Base-by-base conservation (phyloP, 495 filamentous ascomycete species). In the Penicillium coprophilum region DNA sequence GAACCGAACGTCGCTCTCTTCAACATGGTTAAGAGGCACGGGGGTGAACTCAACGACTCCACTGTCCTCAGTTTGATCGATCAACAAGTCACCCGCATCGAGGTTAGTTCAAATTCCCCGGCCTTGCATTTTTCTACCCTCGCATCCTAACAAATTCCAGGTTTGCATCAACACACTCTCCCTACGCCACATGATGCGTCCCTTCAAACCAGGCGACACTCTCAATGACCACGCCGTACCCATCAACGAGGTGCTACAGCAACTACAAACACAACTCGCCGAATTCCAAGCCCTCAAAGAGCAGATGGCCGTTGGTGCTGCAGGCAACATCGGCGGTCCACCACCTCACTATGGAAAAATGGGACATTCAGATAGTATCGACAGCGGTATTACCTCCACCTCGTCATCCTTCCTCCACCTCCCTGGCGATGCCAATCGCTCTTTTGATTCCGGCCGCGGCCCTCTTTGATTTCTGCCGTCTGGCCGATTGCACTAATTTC, bases 81-180 rank as follows among this genome's bases (percentile, higher is more conserved):
- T 66, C 92, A 97, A 66, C 90, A 96, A 75, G 87, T 97, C 54
- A 90, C 89, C 55, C 83, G 94, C 55, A 96, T 99, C 66, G 94
- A 99, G 84, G 92, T 94, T 78, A 63, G 88, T 74, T 43, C 36
- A 58, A 13, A 6, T 21, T 46, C 15, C 15, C 34, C 17, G 39
- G 38, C 56, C 43, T 5, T 40, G 17, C 24, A 27, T 27, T 27
- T 24, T 54, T 51, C 23, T 20, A 23, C 39, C n/a, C 6, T 43
- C 15, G 21, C 13, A 61, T 55, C 47, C 50, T 71, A 27, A 73
- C 50, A 10, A 11, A n/a, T 19, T 24, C 8, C 30, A 87, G 83
- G 79, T 84, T 41, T 85, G 85, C 58, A 75, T 89, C 49, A 83
- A 85, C 34, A 85, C 86, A 0, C 78, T 92, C 32, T 70, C 79